Base-by-base conservation (phyloP, 495 filamentous ascomycete species). In the Hypoxylon fragiforme region DNA sequence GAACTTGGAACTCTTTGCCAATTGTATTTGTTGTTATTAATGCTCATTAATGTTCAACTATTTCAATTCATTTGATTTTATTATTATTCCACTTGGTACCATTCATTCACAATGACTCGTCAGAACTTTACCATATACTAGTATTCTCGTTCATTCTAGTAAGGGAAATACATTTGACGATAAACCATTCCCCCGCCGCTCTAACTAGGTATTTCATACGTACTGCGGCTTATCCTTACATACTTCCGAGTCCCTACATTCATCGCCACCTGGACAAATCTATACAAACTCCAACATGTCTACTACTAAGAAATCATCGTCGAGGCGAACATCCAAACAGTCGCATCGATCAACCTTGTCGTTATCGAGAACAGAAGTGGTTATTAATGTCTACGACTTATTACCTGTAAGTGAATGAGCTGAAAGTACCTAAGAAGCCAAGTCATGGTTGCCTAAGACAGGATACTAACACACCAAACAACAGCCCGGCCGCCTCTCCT, bases 301-400 rank as follows among this genome's bases (percentile, higher is more conserved):
- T 20, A 65, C 73, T 18, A 65, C 76, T 11, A 72, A 78, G 31
- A 72, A 71, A 34, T 60, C 67, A 18, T 64, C 76, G 15, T 65
- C 72, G 24, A 49, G 49, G 22, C 60, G 58, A 36, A 35, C 58
- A 2, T 65, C 62, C 8, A 68, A 68, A 55, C 65, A 71, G 35
- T 76, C 78, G 12, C 81, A 81, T 51, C 70, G 82, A 21, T 79
- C 79, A 26, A 86, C 82, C 3, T 61, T 81, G 34, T 83, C 83
- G 2, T 62, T 84, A 24, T 80, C 81, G 43, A 87, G 85, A 57
- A 91, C 85, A 7, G 81, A 88, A 63, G 77, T 92, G 8, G 57
- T 80, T n/a, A 90, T 92, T 63, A 84, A 91, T 63, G 84, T 89
- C 60, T 92, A 92, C 65, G 88, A 92, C 64, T 74, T 90, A 7